Evolutionary conservation across 345 rosid genomes (phyloP), one percentile per base, ranked within the genome.

Genomic region (Viola odorata): DNA sequence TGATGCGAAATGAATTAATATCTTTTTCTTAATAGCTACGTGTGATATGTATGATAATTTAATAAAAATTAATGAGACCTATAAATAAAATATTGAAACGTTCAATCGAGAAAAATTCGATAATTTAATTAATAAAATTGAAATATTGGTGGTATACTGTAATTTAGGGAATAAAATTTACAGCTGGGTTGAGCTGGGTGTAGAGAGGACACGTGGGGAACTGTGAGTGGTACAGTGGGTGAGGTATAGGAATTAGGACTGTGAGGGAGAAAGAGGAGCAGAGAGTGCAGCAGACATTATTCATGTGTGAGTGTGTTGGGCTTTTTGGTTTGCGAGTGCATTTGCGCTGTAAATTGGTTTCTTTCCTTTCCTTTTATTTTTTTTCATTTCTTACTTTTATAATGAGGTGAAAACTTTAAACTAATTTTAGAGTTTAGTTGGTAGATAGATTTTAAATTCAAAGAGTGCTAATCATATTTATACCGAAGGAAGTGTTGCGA

Each of bases 281-380:
- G 36, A 1, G 54, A 12, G 10, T n/a, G 12, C 42, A 45, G 37
- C 40, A 42, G 60, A 44, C 38, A 53, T 44, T n/a, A 44, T 53
- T 53, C 23, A 39, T 13, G 59, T 15, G 41, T 13, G 45, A 8
- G 68, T 3, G 40, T 6, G 54, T 17, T 65, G n/a, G 8, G 53
- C 52, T 12, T 13, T 16, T 49, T 49, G 37, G 17, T 4, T 1
- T 68, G 77, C 62, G 74, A 71, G 74, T 50, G 65, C 79, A 69
- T 71, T 60, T 72, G 55, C 48, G 63, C 66, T 74, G 82, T 68
- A 52, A 36, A 5, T 15, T 57, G 8, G 13, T 39, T 13, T 41
- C 0, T 9, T 53, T 45, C 16, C 5, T 17, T 52, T 17, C 14
- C 0, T 47, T 32, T 37, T 13, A 41, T 5, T 50, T 11, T 3